Evolutionary conservation across 164 flowering plant genomes (phyloP).

Genomic region (Akebia trifoliata): DNA sequence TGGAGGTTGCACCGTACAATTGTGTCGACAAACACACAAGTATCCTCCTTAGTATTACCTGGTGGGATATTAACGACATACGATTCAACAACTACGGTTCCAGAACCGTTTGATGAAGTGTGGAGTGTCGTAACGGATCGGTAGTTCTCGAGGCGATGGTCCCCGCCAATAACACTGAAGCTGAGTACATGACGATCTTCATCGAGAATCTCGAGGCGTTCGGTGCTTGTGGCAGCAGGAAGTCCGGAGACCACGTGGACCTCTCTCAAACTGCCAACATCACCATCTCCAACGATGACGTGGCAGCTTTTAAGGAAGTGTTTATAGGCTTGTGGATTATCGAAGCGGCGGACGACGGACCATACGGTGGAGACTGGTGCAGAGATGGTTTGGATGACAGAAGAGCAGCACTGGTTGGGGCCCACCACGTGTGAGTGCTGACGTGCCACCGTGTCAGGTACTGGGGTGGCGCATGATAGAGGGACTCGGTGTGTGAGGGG

Average conservation of each 20-base stretch:
- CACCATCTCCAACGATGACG: slow-evolving; percentile 54
- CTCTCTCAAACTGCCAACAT: slow-evolving; percentile 61
- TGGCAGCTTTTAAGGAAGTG: slow-evolving; percentile 72
- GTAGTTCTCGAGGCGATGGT: slow-evolving; percentile 70
- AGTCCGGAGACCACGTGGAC: slow-evolving; percentile 74
- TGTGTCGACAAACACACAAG: slow-evolving; percentile 61
- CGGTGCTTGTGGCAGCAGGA: slow-evolving; percentile 64
- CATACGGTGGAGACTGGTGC: slow-evolving; percentile 72
- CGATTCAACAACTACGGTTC: slow-evolving; percentile 66
- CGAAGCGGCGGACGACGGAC: slow-evolving; percentile 86
- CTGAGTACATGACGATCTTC: slow-evolving; percentile 70
- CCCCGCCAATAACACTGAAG: slow-evolving; percentile 84
- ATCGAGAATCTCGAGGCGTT: slow-evolving; percentile 78
- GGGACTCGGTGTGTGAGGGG: neutral
- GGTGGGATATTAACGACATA: slow-evolving; percentile 69
- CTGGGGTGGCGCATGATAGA: slow-evolving; percentile 8
- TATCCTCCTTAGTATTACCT: slow-evolving; percentile 73
- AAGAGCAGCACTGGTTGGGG: slow-evolving; percentile 73
- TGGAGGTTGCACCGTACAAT: slow-evolving; percentile 73
- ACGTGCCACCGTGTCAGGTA: slow-evolving; percentile 45
- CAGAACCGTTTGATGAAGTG: slow-evolving; percentile 26
- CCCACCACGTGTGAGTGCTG: slow-evolving; percentile 50
- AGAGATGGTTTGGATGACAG: slow-evolving; percentile 52
- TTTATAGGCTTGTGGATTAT: slow-evolving; percentile 75
- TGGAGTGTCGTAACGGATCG: slow-evolving; percentile 75